Evolutionary conservation across 768 basidiomycete genomes (phyloP), one percentile per base, ranked within the genome.

Genomic region (Lentinula lateritia): DNA sequence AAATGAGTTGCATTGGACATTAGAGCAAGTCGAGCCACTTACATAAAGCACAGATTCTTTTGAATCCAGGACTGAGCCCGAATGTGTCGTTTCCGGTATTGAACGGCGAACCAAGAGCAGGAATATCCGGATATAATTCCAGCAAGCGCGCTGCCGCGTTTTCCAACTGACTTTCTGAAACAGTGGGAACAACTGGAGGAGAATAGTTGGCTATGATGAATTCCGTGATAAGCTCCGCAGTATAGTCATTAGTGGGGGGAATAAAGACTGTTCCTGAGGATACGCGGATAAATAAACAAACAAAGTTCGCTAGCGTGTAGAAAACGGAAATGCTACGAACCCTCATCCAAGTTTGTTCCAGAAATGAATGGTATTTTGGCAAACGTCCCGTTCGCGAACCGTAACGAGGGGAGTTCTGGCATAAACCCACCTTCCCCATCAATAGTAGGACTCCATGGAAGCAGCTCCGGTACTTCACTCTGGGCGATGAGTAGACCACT

Each of bases 261-360:
- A 67, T 70, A 42, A 76, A 76, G 5, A 58, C 0, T 0, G 78
- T 78, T 0, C 74, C 78, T 79, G 20, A 4, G 3, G 12, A 18
- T 13, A 15, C 9, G 6, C 16, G 16, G n/a, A 43, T 6, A 15
- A 34, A 32, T 20, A 50, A 35, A 43, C 34, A 32, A 1, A 8
- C 41, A 12, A 16, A 54, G 18, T 8, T 28, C 28, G 28, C 28
- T 28, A 3, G 28, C 28, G 35, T 42, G 43, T 35, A 18, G 3
- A 32, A 7, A 50, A 38, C 28, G 28, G 3, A 28, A 43, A 18
- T 39, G 9, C 20, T 12, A 60, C 48, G 7, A 23, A 77, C 80
- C 80, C 72, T 82, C 81, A 63, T 81, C 80, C n/a, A 75, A 67
- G 58, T 71, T 73, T 3, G 75, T 76, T 16, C 80, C 80, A 28